A percentile compares a stretch with the other conserved stretches of the same genome.
phyloP scores from a whole-genome alignment of 2,329 filamentous ascomycete genomes.

The Harringtonia lauricola region DNA sequence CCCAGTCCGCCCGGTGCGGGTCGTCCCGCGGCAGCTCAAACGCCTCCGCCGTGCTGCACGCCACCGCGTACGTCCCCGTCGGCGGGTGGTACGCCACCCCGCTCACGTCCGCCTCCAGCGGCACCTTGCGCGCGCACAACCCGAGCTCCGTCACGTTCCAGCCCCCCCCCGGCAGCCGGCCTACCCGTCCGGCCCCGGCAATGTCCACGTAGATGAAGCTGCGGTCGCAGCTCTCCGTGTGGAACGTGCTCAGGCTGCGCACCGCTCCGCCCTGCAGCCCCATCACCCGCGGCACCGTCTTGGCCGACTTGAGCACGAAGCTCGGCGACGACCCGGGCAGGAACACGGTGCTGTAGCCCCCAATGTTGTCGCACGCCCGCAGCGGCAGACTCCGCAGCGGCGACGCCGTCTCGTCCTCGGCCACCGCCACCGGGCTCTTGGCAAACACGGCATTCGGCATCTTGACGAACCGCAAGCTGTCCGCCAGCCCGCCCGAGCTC shows the following conservation, averaged over 20 bases:
- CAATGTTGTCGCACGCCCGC: slow-evolving; percentile 50
- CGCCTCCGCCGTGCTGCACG: slow-evolving; percentile 53
- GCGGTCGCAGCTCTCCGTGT: slow-evolving; percentile 64
- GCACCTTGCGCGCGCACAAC: slow-evolving; percentile 62
- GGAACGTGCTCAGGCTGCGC: slow-evolving; percentile 62
- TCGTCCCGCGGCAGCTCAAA: slow-evolving; percentile 85
- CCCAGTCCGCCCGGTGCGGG: slow-evolving; percentile 72
- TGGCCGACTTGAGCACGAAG: slow-evolving; percentile 73
- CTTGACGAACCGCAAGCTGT: slow-evolving; percentile 65
- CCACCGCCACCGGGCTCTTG: slow-evolving; percentile 36
- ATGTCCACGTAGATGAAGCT: slow-evolving; percentile 77
- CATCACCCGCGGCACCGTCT: slow-evolving; percentile 66
- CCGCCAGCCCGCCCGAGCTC: slow-evolving; percentile 10
- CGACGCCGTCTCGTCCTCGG: slow-evolving; percentile 33
- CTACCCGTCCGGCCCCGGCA: slow-evolving; percentile 61
- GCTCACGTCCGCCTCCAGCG: slow-evolving; percentile 58
- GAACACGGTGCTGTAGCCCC: slow-evolving; percentile 72
- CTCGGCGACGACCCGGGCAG: slow-evolving; percentile 69
- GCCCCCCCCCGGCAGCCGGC: slow-evolving; percentile 54
- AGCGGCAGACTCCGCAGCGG: slow-evolving; percentile 37
- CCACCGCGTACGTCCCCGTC: slow-evolving; percentile 65
- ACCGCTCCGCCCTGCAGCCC: slow-evolving; percentile 58
- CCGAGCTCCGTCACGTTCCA: slow-evolving; percentile 64
- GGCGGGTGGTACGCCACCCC: slow-evolving; percentile 67
- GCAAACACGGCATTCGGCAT: slow-evolving; percentile 57